Conservation (phyloP, 2,329 filamentous ascomycete species). For the Fusarium zealandicum region DNA sequence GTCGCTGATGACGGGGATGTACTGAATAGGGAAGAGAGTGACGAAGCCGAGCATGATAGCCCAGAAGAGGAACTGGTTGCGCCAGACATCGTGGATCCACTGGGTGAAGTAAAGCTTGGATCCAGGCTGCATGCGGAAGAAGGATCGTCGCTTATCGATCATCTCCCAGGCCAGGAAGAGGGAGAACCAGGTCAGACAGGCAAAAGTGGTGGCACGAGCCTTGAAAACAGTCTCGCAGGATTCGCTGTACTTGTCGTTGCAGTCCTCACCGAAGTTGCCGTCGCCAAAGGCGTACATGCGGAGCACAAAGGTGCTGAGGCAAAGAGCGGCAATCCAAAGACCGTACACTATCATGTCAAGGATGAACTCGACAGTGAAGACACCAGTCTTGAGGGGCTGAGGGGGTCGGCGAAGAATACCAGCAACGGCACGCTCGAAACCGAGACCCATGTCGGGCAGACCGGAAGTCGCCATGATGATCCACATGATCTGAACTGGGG, state of each 20-base stretch:
- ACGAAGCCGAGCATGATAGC: slow-evolving; percentile 60
- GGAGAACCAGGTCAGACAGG: slow-evolving; percentile 77
- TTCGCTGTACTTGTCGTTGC: slow-evolving; percentile 64
- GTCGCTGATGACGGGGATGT: slow-evolving; percentile 67
- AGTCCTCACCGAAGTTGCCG: slow-evolving; percentile 65
- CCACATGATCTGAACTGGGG: slow-evolving; percentile 81
- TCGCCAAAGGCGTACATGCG: slow-evolving; percentile 70
- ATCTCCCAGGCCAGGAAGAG: slow-evolving; percentile 83
- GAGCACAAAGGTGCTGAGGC: slow-evolving; percentile 67
- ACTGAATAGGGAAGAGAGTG: slow-evolving; percentile 60
- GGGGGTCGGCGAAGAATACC: slow-evolving; percentile 75
- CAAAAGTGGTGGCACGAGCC: slow-evolving; percentile 76
- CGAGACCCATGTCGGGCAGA: slow-evolving; percentile 78
- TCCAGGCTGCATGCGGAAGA: slow-evolving; percentile 76
- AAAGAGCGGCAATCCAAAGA: slow-evolving; percentile 71
- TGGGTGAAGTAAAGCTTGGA: slow-evolving; percentile 68
- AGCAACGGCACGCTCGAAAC: slow-evolving; percentile 73
- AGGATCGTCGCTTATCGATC: slow-evolving; percentile 73
- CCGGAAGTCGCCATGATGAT: slow-evolving; percentile 82
- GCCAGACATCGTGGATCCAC: slow-evolving; percentile 73
- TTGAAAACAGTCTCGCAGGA: slow-evolving; percentile 71
- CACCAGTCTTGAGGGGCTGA: slow-evolving; percentile 65
- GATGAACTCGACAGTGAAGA: slow-evolving; percentile 72
- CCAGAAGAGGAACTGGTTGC: slow-evolving; percentile 76
- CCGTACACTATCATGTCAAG: slow-evolving; percentile 74